A percentile compares a stretch with the other conserved stretches of the same genome.
phyloP scores from a whole-genome alignment of 257 asterid genomes.

The Przewalskia tangutica region DNA sequence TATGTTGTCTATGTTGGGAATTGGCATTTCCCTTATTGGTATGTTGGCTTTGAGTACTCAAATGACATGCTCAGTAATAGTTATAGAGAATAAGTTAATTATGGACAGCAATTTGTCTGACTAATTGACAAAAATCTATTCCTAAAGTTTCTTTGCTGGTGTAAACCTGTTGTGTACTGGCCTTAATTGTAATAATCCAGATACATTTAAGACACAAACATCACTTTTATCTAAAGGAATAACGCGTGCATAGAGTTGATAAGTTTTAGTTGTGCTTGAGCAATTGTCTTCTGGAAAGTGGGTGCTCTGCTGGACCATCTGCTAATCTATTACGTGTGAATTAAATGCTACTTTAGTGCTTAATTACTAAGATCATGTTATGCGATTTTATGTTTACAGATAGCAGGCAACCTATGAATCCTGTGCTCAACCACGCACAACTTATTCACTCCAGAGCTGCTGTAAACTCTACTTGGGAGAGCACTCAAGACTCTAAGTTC shows the following conservation, averaged over 20 bases:
- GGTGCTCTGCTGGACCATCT: background rate
- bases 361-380: background rate
- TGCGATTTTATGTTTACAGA: slow-evolving; percentile 26
- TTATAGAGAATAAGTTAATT: background rate
- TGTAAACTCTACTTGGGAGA: slow-evolving; percentile 38
- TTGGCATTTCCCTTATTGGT: no score
- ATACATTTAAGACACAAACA: background rate
- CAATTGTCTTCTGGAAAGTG: background rate
- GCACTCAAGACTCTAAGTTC: slow-evolving; percentile 45
- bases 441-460: slow-evolving; percentile 21
- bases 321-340: background rate
- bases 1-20: slow-evolving; percentile 13
- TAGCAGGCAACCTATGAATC: slow-evolving; percentile 48
- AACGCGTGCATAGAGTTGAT: background rate
- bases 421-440: slow-evolving; percentile 36
- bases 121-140: background rate
- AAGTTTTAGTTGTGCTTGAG: background rate
- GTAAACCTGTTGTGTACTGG: background rate
- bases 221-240: background rate
- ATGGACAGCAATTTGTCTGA: background rate
- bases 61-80: background rate
- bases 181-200: background rate
- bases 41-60: background rate
- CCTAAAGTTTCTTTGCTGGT: background rate
- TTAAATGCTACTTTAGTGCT: background rate